Percentiles rank a stretch among this genome's conserved stretches.
Conservation (phyloP, 192 early-diverging fungal genomes). For the Cladochytrium replicatum region DNA sequence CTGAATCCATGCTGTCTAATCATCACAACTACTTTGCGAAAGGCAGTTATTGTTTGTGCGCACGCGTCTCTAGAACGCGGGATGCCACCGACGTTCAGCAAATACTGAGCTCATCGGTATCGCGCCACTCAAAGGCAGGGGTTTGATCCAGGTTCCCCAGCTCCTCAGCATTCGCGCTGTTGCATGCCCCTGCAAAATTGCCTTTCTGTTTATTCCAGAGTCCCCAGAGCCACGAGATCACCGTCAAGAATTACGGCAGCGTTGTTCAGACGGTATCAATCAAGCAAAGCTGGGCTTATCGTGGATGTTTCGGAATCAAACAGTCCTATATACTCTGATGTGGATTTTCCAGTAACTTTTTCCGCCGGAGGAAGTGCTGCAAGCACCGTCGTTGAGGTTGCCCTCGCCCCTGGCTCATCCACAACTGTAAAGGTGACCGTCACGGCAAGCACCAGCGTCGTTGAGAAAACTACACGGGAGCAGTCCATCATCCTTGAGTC, state of each 20-base stretch:
- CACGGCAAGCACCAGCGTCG: constrained; percentile 10
- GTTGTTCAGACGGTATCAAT: constrained; percentile 13
- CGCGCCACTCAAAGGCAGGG: constrained; percentile 57
- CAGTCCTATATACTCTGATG: too few relatives aligned
- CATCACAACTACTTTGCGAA: too few relatives aligned
- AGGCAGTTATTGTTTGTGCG: too few relatives aligned
- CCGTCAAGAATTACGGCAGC: constrained; percentile 20
- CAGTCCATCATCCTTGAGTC: constrained; percentile 19
- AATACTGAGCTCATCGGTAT: too few relatives aligned
- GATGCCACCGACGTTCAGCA: constrained; percentile 20
- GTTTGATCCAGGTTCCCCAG: constrained; percentile 59
- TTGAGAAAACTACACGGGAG: constrained; percentile 9
- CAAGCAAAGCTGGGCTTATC: constrained; percentile 4
- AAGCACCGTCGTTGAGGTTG: constrained; percentile 2
- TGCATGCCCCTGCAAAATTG: constrained; percentile 35
- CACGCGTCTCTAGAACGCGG: constrained; percentile 43
- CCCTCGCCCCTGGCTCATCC: constrained; percentile 20
- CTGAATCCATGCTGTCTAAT: too few relatives aligned
- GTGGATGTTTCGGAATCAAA: constrained; percentile 5
- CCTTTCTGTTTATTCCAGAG: constrained; percentile 23
- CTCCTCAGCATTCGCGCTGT: constrained; percentile 41
- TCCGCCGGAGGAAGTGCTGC: neutral
- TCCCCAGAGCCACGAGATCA: neutral
- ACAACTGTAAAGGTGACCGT: constrained; percentile 12
- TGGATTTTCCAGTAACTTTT: too few relatives aligned